Conservation (phyloP, 306 rosid species). For the Vicia sativa region DNA sequence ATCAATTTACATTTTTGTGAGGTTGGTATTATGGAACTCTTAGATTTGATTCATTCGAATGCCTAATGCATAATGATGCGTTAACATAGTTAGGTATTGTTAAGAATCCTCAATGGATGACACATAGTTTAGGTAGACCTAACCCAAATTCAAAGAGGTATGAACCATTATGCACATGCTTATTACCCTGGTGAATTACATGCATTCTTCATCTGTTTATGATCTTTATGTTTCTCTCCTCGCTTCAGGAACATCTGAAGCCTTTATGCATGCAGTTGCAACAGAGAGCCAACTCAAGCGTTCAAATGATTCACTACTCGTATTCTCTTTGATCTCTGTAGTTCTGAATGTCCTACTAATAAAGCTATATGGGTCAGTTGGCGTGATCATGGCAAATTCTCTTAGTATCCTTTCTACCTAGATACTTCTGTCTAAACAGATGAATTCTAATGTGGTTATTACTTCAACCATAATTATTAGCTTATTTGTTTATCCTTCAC, state of each 20-base stretch:
- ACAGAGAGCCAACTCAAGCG: slow-evolving; percentile 76
- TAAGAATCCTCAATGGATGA: no score
- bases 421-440: no score
- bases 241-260: slow-evolving; percentile 88
- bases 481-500: slow-evolving; percentile 54
- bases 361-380: slow-evolving; percentile 75
- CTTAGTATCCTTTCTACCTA: slow-evolving; percentile 75
- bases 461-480: no score
- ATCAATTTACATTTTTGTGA: no score
- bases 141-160: no score
- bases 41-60: slow-evolving; percentile 22
- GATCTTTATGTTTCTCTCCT: slow-evolving; percentile 12
- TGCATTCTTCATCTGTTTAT: slow-evolving; percentile 1
- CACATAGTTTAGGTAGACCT: no score
- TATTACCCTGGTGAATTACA: slow-evolving; percentile 30
- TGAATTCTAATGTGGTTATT: no score
- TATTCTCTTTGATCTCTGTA: slow-evolving; percentile 76
- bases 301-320: slow-evolving; percentile 74
- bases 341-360: slow-evolving; percentile 72
- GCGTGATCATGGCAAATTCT: slow-evolving; percentile 89
- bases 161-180: slow-evolving; percentile 27
- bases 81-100: slow-evolving; percentile 5
- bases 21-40: not conserved
- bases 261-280: slow-evolving; percentile 94
- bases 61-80: slow-evolving; percentile 21